Percentiles rank a stretch among this genome's conserved stretches.
phyloP scores from a whole-genome alignment of 768 basidiomycete species.

The Punctularia strigosozonata region DNA sequence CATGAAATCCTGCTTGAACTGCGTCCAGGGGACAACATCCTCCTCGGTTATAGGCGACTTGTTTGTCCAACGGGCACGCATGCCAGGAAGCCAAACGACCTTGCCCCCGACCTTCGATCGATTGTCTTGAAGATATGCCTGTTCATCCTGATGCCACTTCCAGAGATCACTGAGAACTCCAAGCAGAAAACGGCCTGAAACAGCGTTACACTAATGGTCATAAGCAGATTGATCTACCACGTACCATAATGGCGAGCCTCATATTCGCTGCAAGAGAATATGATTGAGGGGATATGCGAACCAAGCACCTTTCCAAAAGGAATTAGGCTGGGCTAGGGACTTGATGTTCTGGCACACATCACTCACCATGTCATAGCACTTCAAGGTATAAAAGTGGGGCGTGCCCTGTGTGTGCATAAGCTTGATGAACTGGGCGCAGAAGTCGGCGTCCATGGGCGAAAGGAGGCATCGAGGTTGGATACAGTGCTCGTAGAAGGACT shows the following conservation, averaged over 20 bases:
- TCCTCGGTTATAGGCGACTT: constrained; percentile 31
- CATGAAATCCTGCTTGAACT: constrained; percentile 57
- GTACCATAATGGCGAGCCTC: constrained; percentile 91
- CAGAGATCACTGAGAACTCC: constrained; percentile 69
- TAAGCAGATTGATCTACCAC: constrained; percentile 8
- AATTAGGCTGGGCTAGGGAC: no score
- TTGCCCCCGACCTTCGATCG: constrained; percentile 53
- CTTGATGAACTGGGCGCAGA: constrained; percentile 84
- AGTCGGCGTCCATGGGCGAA: constrained; percentile 97
- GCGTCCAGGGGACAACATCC: constrained; percentile 56
- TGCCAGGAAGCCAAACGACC: constrained; percentile 52
- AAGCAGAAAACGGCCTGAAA: constrained; percentile 72
- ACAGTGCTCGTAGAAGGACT: constrained; percentile 76
- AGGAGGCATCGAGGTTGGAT: constrained; percentile 84
- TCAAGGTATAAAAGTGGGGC: constrained; percentile 74
- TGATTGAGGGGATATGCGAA: constrained; percentile 70
- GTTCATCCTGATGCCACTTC: constrained; percentile 72
- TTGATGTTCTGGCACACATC: no score
- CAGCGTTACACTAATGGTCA: constrained; percentile 3
- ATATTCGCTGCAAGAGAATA: constrained; percentile 92
- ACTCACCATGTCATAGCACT: constrained; percentile 72
- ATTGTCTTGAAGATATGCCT: constrained; percentile 60
- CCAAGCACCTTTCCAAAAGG: constrained; percentile 57
- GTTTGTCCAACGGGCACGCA: constrained; percentile 41
- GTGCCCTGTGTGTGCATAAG: constrained; percentile 84